Percentiles rank a stretch among this genome's conserved stretches.
phyloP scores from a whole-genome alignment of 352 stramenopile genomes.

The Thalassiosira ordinaria region DNA sequence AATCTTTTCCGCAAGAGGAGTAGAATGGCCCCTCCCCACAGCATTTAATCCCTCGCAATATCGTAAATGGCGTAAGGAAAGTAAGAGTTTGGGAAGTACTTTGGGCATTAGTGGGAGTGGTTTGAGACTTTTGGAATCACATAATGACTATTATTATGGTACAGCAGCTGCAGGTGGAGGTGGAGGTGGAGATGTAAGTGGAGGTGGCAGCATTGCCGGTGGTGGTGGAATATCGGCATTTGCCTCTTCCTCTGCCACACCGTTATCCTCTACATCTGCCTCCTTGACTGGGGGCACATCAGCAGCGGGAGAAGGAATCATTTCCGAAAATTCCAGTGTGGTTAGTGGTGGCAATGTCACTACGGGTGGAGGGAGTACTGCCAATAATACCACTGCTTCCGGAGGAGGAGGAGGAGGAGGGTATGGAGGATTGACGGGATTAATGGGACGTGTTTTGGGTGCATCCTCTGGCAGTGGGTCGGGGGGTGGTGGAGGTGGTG shows the following conservation, averaged over 20 bases:
- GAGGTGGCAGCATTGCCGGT: too few relatives aligned
- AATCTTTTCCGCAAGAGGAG: too few relatives aligned
- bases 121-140: too few relatives aligned
- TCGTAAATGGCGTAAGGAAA: constrained; percentile 1
- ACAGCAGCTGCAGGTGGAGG: background rate
- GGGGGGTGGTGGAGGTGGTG: too few relatives aligned
- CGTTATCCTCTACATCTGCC: too few relatives aligned
- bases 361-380: constrained; percentile 48
- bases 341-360: constrained; percentile 47
- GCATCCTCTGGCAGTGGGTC: too few relatives aligned
- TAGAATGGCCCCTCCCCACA: background rate
- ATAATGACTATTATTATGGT: background rate
- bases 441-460: constrained; percentile 59
- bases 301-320: too few relatives aligned
- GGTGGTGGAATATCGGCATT: background rate
- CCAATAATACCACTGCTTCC: constrained; percentile 14
- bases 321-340: too few relatives aligned
- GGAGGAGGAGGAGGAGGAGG: constrained; percentile 15
- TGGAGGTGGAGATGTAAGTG: too few relatives aligned
- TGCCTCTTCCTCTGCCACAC: background rate
- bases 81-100: background rate
- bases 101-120: too few relatives aligned
- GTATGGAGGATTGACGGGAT: constrained; percentile 53
- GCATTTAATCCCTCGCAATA: background rate
- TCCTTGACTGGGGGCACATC: too few relatives aligned